Conservation (phyloP, 345 rosid genomes). For the Eucalyptus tenuipes region DNA sequence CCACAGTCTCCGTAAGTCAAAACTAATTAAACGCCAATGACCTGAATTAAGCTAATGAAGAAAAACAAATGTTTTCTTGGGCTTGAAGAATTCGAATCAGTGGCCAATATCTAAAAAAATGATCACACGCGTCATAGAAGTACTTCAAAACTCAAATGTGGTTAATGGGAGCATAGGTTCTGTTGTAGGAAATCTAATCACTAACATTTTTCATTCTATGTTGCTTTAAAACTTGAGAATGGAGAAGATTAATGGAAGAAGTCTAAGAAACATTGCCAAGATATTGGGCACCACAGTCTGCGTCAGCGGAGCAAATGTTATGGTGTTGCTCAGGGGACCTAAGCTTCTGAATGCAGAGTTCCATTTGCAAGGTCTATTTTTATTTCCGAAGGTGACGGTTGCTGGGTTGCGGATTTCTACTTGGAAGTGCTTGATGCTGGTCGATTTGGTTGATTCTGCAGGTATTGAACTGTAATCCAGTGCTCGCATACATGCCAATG, state of each 20-base stretch:
- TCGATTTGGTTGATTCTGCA: constrained; percentile 66
- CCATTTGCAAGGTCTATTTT: background rate
- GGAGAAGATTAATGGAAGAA: constrained; percentile 39
- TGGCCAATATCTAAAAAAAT: background rate
- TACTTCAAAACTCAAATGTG: background rate
- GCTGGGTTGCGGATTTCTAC: constrained; percentile 43
- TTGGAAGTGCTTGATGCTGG: constrained; percentile 53
- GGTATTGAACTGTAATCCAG: constrained; percentile 7
- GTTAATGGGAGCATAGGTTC: background rate
- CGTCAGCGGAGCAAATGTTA: constrained; percentile 42
- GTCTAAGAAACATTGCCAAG: constrained; percentile 49
- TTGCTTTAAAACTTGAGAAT: constrained; percentile 21
- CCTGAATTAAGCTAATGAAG: background rate
- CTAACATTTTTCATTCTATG: background rate
- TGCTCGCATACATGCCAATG: background rate
- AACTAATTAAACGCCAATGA: background rate
- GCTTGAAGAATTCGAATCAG: background rate
- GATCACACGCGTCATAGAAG: background rate
- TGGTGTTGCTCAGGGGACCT: constrained; percentile 63
- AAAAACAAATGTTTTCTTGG: background rate
- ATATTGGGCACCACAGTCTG: constrained; percentile 41
- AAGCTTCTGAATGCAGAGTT: constrained; percentile 43
- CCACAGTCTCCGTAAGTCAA: background rate
- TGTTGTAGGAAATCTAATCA: background rate
- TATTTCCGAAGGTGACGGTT: constrained; percentile 17